Evolutionary conservation across 257 asterid species (phyloP).

Genomic region (Plectranthus barbatus): DNA sequence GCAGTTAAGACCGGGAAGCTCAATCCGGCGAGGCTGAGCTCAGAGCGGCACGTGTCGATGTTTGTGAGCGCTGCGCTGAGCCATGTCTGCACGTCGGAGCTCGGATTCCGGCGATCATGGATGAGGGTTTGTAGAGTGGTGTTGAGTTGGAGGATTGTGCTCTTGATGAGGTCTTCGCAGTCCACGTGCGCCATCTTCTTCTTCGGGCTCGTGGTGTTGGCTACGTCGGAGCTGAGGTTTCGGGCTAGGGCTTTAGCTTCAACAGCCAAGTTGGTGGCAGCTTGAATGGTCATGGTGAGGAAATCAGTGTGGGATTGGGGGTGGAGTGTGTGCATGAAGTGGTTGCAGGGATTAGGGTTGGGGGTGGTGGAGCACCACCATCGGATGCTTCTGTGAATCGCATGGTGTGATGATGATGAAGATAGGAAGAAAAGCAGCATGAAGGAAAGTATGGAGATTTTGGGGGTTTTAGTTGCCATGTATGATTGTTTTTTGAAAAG

Average conservation of each 20-base stretch:
- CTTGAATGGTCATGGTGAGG: slow-evolving; percentile 33
- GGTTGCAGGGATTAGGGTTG: slow-evolving; percentile 49
- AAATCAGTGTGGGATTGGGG: slow-evolving; percentile 39
- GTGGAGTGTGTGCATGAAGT: slow-evolving; percentile 20
- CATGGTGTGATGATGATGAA: not conserved
- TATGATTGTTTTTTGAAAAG: no score
- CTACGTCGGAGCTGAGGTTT: slow-evolving; percentile 8
- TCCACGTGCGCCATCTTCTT: slow-evolving; percentile 28
- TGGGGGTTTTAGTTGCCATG: not conserved
- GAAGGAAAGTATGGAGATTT: slow-evolving; percentile 6
- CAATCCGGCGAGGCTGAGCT: slow-evolving; percentile 31
- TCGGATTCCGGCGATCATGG: slow-evolving; percentile 7
- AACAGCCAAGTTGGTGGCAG: slow-evolving; percentile 50
- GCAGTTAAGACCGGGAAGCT: slow-evolving; percentile 28
- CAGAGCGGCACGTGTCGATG: slow-evolving; percentile 43
- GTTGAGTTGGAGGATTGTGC: slow-evolving; percentile 44
- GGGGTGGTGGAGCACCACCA: slow-evolving; percentile 67
- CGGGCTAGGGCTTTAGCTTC: slow-evolving; percentile 22
- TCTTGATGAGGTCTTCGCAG: slow-evolving; percentile 40
- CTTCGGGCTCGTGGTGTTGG: slow-evolving; percentile 24
- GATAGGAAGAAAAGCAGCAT: slow-evolving; percentile 1
- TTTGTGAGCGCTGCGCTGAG: slow-evolving; percentile 65
- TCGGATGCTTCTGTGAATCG: slow-evolving; percentile 18
- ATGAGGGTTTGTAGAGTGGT: slow-evolving; percentile 24
- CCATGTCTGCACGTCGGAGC: slow-evolving; percentile 66